A percentile compares a stretch with the other conserved stretches of the same genome.
These are phyloP conservation scores for Acacia acuminata DNA, from an alignment of 306 rosid genomes.

Conservation along the genomic window DNA sequence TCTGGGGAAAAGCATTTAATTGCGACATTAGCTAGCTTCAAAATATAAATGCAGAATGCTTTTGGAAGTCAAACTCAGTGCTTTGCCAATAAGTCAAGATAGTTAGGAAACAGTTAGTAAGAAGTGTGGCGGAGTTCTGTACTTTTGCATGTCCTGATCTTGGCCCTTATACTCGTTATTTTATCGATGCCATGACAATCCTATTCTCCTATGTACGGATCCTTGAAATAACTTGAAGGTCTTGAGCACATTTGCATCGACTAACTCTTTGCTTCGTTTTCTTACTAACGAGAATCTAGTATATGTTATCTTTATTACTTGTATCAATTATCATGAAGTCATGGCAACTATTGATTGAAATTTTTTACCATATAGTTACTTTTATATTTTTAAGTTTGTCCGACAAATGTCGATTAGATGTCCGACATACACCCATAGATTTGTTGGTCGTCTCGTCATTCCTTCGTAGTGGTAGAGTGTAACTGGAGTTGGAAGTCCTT, in stretches of 20 bases:
- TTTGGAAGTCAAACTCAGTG: background rate
- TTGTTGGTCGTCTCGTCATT: background rate
- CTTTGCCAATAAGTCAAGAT: background rate
- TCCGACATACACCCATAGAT: background rate
- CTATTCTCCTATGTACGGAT: background rate
- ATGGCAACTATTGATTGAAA: background rate
- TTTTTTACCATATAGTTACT: background rate
- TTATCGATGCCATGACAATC: background rate
- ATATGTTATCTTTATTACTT: background rate
- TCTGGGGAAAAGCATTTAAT: background rate
- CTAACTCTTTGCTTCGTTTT: background rate
- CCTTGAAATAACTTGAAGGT: background rate
- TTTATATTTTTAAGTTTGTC: background rate
- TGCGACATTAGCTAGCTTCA: background rate
- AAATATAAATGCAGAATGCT: slow-evolving; percentile 2
- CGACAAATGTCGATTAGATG: background rate
- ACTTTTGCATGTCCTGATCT: background rate
- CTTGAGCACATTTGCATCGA: background rate
- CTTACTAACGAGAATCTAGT: background rate
- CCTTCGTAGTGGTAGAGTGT: background rate
- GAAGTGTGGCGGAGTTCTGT: background rate
- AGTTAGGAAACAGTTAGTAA: background rate
- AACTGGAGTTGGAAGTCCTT: background rate
- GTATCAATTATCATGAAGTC: background rate
- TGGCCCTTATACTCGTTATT: background rate